Conservation (phyloP, 805 yeast genomes). For the Torulaspora quercuum region DNA sequence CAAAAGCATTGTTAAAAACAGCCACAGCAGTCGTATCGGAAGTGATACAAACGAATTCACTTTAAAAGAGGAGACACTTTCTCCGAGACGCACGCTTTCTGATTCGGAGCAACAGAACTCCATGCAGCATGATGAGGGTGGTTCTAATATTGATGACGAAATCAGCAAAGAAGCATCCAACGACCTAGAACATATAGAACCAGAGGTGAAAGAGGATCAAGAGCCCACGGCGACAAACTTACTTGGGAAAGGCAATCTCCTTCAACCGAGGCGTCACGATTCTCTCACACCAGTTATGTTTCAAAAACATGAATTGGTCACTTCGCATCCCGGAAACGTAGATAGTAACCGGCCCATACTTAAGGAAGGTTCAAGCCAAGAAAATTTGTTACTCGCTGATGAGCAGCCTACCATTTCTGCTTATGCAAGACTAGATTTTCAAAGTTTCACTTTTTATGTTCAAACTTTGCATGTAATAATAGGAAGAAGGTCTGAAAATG, state of each 20-base stretch:
- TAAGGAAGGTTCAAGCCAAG: conserved; percentile 5
- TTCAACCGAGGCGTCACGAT: conserved; percentile 24
- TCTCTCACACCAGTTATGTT: conserved; percentile 32
- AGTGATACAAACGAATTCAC: neutral
- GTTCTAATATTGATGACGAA: neutral
- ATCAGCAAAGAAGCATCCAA: neutral
- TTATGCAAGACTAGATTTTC: conserved; percentile 80
- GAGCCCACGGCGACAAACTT: conserved; percentile 28
- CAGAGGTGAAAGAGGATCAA: conserved; percentile 9
- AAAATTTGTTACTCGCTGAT: conserved; percentile 15
- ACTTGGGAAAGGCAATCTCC: conserved; percentile 21
- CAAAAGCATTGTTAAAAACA: conserved; percentile 1
- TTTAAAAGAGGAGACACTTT: conserved; percentile 9
- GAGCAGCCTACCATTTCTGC: conserved; percentile 44
- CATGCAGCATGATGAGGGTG: neutral
- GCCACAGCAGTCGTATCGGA: neutral
- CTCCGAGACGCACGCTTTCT: conserved; percentile 10
- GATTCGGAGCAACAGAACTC: conserved; percentile 4
- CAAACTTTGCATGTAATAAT: conserved; percentile 92
- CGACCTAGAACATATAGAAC: neutral
- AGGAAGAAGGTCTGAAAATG: conserved; percentile 83
- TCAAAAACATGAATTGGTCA: conserved; percentile 22
- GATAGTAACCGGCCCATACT: conserved; percentile 3
- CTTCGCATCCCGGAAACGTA: conserved; percentile 1
- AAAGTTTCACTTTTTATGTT: conserved; percentile 88